Evolutionary conservation across 2,329 filamentous ascomycete species (phyloP).

Genomic region (Metarhizium guizhouense): DNA sequence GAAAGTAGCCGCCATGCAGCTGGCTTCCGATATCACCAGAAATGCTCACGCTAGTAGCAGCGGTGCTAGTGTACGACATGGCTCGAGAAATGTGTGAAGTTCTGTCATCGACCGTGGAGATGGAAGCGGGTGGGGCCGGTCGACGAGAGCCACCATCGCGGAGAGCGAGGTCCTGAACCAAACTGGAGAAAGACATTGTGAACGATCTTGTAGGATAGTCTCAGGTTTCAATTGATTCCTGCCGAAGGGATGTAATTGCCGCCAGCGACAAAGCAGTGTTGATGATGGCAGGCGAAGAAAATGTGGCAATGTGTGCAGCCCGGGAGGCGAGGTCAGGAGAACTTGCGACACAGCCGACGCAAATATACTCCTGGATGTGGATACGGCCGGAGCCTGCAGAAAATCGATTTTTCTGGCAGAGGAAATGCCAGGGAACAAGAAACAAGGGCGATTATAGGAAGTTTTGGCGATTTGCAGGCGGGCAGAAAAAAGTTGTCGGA

Average conservation of each 20-base stretch:
- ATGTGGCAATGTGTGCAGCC: neutral
- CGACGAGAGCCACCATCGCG: conserved; percentile 44
- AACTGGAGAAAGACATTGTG: conserved; percentile 58
- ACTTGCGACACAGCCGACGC: conserved; percentile 3
- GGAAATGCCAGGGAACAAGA: neutral
- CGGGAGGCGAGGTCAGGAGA: neutral
- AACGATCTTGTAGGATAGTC: neutral
- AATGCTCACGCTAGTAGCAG: conserved; percentile 61
- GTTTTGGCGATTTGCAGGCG: too few relatives aligned
- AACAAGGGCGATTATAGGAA: neutral
- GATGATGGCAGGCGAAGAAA: neutral
- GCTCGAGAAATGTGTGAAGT: conserved; percentile 53
- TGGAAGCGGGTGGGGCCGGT: conserved; percentile 33
- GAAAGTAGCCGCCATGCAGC: conserved; percentile 73
- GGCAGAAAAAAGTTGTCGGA: neutral
- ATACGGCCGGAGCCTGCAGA: neutral
- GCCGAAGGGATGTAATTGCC: neutral
- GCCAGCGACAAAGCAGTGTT: neutral
- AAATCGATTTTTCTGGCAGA: neutral
- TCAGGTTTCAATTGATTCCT: neutral
- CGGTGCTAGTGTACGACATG: conserved; percentile 58
- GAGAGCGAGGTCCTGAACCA: conserved; percentile 55
- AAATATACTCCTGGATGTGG: neutral
- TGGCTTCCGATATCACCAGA: conserved; percentile 72
- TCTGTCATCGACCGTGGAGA: conserved; percentile 50